A percentile compares a stretch with the other conserved stretches of the same genome.
These are phyloP conservation scores for Malassezia brasiliensis DNA, from an alignment of 1,284 basidiomycete species.

Conservation along the genomic window DNA sequence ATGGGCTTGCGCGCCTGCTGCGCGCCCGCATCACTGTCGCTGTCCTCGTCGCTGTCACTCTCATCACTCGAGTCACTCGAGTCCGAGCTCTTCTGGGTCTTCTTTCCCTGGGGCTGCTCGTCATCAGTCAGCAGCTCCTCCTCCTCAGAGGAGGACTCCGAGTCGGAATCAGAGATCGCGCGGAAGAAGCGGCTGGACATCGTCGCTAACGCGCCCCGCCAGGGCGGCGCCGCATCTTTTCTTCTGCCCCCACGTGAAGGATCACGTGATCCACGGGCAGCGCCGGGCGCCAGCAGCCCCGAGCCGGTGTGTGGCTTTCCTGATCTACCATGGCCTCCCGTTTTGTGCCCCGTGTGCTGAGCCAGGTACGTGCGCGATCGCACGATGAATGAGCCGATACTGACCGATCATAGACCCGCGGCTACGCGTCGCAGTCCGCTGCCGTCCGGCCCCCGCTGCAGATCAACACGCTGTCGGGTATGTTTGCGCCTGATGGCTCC, in stretches of 20 bases:
- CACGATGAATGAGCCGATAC: background rate
- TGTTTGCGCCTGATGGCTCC: background rate
- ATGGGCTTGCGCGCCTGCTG: slow-evolving; percentile 30
- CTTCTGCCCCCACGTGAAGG: slow-evolving; percentile 16
- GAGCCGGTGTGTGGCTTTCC: background rate
- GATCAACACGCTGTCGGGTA: slow-evolving; percentile 43
- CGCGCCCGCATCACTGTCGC: slow-evolving; percentile 24
- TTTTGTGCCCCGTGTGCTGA: slow-evolving; percentile 17
- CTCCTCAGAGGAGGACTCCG: slow-evolving; percentile 41
- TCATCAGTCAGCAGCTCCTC: slow-evolving; percentile 46
- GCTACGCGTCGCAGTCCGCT: slow-evolving; percentile 44
- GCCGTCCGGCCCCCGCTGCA: slow-evolving; percentile 31
- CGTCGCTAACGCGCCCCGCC: slow-evolving; percentile 1
- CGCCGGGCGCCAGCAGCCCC: slow-evolving; percentile 15
- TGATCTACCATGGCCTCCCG: slow-evolving; percentile 15
- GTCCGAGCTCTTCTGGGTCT: slow-evolving; percentile 17
- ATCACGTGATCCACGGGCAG: slow-evolving; percentile 17
- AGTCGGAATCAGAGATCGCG: slow-evolving; percentile 46
- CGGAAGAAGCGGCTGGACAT: slow-evolving; percentile 48
- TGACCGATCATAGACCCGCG: slow-evolving; percentile 24
- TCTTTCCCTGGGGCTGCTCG: slow-evolving; percentile 28
- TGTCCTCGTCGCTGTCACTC: slow-evolving; percentile 25
- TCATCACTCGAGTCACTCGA: slow-evolving; percentile 31
- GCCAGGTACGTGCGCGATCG: slow-evolving; percentile 20
- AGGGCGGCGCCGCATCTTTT: slow-evolving; percentile 6